phyloP scores from a whole-genome alignment of 805 yeast species.

The Kluyveromyces aestuarii region DNA sequence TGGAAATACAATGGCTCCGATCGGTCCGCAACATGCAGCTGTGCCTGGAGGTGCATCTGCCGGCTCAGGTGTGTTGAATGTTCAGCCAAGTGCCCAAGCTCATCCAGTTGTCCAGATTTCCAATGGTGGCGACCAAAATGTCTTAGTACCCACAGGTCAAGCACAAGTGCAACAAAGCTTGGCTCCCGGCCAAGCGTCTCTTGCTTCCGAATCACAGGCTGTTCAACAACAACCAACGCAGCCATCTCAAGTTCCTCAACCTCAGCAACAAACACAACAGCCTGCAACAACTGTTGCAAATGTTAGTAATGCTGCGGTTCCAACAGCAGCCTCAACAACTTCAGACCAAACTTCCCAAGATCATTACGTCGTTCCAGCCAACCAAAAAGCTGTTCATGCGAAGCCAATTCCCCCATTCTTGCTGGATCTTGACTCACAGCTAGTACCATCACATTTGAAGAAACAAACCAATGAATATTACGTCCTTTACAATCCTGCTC shows the following conservation, averaged over 20 bases:
- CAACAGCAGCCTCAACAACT: constrained; percentile 17
- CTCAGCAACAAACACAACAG: constrained; percentile 9
- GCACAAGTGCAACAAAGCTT: background rate
- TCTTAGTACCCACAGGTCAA: background rate
- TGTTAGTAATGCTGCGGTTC: constrained; percentile 20
- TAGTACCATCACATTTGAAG: constrained; percentile 67
- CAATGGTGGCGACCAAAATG: background rate
- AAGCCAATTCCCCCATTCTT: constrained; percentile 78
- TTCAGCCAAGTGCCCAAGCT: background rate
- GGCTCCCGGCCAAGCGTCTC: background rate
- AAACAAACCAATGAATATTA: constrained; percentile 81
- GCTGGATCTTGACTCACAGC: constrained; percentile 68
- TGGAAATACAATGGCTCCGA: background rate
- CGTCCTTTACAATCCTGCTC: constrained; percentile 82
- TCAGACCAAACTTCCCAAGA: constrained; percentile 19
- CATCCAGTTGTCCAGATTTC: background rate
- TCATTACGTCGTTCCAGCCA: constrained; percentile 31
- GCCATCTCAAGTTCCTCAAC: constrained; percentile 8
- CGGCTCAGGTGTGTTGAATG: background rate
- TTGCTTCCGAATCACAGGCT: constrained; percentile 12
- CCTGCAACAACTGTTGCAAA: constrained; percentile 11
- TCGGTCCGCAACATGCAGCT: background rate
- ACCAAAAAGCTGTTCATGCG: constrained; percentile 40
- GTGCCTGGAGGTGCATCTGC: background rate
- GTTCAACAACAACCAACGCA: background rate